Percentiles rank a stretch among this genome's conserved stretches.
Conservation (phyloP, 1,139 yeast genomes). For the Saccharomycopsis phalli region DNA sequence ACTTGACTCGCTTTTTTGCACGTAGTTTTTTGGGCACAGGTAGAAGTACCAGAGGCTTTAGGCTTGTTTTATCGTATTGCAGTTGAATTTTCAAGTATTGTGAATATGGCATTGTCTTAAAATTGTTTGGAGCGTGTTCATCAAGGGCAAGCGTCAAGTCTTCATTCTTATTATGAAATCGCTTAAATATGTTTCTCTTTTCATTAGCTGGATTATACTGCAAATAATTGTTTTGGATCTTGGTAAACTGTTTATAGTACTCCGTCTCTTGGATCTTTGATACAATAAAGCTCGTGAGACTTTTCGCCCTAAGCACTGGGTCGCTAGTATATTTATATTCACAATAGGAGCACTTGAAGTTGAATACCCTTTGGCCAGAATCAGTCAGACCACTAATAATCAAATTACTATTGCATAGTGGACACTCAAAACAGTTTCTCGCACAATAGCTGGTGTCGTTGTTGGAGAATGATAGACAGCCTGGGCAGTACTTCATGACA, state of each 20-base stretch:
- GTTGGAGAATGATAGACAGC: slow-evolving; percentile 15
- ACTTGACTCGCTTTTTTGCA: slow-evolving; percentile 14
- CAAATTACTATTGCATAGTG: slow-evolving; percentile 17
- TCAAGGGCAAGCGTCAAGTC: slow-evolving; percentile 1
- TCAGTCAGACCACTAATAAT: slow-evolving; percentile 4
- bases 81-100: slow-evolving; percentile 9
- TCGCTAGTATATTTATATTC: slow-evolving; percentile 11
- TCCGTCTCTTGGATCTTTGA: not conserved
- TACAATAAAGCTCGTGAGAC: slow-evolving; percentile 13
- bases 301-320: slow-evolving; percentile 9
- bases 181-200: not conserved
- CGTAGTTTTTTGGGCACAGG: slow-evolving; percentile 18
- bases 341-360: slow-evolving; percentile 18
- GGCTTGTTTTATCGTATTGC: slow-evolving; percentile 2
- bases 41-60: not conserved
- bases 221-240: slow-evolving; percentile 3
- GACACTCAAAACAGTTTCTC: slow-evolving; percentile 20
- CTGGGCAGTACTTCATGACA: slow-evolving; percentile 16
- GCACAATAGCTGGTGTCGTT: slow-evolving; percentile 14
- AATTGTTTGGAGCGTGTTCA: slow-evolving; percentile 8
- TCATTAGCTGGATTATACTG: not conserved
- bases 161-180: not conserved
- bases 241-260: slow-evolving; percentile 9
- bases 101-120: slow-evolving; percentile 1
- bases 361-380: slow-evolving; percentile 1